These are phyloP conservation scores for Lepidopterella palustris DNA, from an alignment of 495 filamentous ascomycete genomes.

Conservation along the genomic window DNA sequence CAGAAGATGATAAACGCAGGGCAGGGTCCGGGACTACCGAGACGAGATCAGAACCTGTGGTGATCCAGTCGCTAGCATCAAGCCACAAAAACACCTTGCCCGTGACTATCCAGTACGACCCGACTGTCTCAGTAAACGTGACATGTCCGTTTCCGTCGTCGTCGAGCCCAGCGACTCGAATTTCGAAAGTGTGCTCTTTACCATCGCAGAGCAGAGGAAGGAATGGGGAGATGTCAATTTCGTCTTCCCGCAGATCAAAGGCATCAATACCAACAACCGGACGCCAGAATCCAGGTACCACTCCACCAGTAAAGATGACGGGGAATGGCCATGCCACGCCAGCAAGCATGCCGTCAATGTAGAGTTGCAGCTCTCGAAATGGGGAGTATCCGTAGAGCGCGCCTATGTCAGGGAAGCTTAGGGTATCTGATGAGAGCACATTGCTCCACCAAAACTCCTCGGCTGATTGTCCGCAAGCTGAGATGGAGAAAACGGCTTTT, in stretches of 20 bases:
- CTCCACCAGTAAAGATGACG: slow-evolving; percentile 80
- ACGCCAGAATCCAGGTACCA: slow-evolving; percentile 74
- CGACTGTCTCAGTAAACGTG: slow-evolving; percentile 53
- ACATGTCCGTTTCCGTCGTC: slow-evolving; percentile 44
- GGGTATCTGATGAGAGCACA: slow-evolving; percentile 56
- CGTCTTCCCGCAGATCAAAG: slow-evolving; percentile 73
- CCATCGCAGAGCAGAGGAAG: slow-evolving; percentile 63
- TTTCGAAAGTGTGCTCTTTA: slow-evolving; percentile 59
- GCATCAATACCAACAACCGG: slow-evolving; percentile 81
- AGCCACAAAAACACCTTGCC: slow-evolving; percentile 78
- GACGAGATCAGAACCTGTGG: slow-evolving; percentile 42
- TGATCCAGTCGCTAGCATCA: slow-evolving; percentile 44
- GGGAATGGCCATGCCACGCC: slow-evolving; percentile 84
- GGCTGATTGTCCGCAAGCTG: slow-evolving; percentile 66
- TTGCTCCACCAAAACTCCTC: slow-evolving; percentile 94
- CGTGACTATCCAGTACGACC: slow-evolving; percentile 73
- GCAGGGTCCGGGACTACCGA: slow-evolving; percentile 39
- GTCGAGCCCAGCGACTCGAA: slow-evolving; percentile 60
- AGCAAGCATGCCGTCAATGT: slow-evolving; percentile 68
- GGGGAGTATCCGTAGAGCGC: slow-evolving; percentile 65
- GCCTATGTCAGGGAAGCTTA: slow-evolving; percentile 53
- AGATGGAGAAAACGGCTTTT: slow-evolving; percentile 68
- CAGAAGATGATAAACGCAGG: slow-evolving; percentile 34
- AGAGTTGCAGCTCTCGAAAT: slow-evolving; percentile 76
- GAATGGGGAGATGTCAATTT: slow-evolving; percentile 80